These are phyloP conservation scores for Gymnopus androsaceus DNA, from an alignment of 1,284 basidiomycete species.

Conservation along the genomic window DNA sequence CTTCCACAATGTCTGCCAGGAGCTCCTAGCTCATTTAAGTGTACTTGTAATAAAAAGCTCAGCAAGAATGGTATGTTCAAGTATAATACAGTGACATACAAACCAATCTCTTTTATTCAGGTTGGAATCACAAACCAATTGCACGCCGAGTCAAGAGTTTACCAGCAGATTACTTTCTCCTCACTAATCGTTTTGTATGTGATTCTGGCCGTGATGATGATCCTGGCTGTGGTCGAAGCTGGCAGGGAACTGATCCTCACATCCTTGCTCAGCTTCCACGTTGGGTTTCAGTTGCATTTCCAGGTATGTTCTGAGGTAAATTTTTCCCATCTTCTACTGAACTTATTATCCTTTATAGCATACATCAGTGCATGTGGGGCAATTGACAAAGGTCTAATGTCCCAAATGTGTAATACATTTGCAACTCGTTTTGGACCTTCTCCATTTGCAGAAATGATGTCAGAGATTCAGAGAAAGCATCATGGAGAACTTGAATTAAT, in stretches of 20 bases:
- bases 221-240: slow-evolving; percentile 15
- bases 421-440: slow-evolving; percentile 19
- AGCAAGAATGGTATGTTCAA: slow-evolving; percentile 15
- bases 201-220: not conserved
- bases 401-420: slow-evolving; percentile 14
- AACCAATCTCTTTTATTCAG: not conserved
- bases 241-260: slow-evolving; percentile 13
- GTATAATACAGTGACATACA: not conserved
- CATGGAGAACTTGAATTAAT: slow-evolving; percentile 18
- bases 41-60: slow-evolving; percentile 11
- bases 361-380: slow-evolving; percentile 18
- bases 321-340: not conserved
- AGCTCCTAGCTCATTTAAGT: slow-evolving; percentile 14
- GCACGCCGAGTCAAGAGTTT: slow-evolving; percentile 18
- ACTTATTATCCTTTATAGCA: slow-evolving; percentile 3
- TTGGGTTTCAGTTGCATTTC: slow-evolving; percentile 18
- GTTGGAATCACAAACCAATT: slow-evolving; percentile 19
- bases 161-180: slow-evolving; percentile 17
- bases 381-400: slow-evolving; percentile 17
- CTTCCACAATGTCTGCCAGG: slow-evolving; percentile 17
- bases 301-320: slow-evolving; percentile 10
- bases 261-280: slow-evolving; percentile 19
- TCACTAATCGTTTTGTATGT: slow-evolving; percentile 20
- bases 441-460: slow-evolving; percentile 17
- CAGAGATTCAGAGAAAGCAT: slow-evolving; percentile 7